Percentiles rank a stretch among this genome's conserved stretches.
phyloP scores from a whole-genome alignment of 2,329 filamentous ascomycete genomes.

The Nemania sp. region DNA sequence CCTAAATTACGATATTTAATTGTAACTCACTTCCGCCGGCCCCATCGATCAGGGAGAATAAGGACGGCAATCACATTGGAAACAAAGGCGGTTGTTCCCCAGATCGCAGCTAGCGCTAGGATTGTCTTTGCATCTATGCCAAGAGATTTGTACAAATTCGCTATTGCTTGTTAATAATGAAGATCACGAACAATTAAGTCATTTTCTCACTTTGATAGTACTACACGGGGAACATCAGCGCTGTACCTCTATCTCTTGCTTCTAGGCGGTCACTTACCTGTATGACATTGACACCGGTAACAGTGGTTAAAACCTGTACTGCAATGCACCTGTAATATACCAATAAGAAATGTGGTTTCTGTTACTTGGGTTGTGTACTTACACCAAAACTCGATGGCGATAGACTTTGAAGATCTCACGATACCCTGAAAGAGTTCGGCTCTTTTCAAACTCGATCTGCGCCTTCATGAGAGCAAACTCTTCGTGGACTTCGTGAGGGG shows the following conservation, averaged over 20 bases:
- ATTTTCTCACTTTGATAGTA: constrained; percentile 54
- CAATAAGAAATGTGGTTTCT: not conserved
- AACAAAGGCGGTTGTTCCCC: constrained; percentile 65
- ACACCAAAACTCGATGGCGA: constrained; percentile 62
- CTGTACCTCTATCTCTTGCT: not conserved
- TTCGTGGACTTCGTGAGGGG: constrained; percentile 57
- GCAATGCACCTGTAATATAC: constrained; percentile 56
- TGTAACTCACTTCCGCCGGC: constrained; percentile 60
- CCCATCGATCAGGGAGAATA: constrained; percentile 68
- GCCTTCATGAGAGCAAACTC: constrained; percentile 67
- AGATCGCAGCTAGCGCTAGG: constrained; percentile 65
- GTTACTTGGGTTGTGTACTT: not conserved
- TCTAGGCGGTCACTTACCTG: constrained; percentile 43
- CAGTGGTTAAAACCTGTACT: constrained; percentile 68
- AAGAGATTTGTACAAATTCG: constrained; percentile 66
- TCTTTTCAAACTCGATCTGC: constrained; percentile 69
- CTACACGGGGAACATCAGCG: constrained; percentile 11
- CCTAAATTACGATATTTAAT: not conserved
- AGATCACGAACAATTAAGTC: not conserved
- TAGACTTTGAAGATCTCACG: constrained; percentile 65
- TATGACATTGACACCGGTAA: constrained; percentile 70
- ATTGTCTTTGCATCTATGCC: constrained; percentile 63
- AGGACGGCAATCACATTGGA: constrained; percentile 63
- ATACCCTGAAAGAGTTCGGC: constrained; percentile 65
- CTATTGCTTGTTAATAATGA: constrained; percentile 14